These are phyloP conservation scores for Serendipita sp. DNA, from an alignment of 768 basidiomycete species.

Conservation along the genomic window DNA sequence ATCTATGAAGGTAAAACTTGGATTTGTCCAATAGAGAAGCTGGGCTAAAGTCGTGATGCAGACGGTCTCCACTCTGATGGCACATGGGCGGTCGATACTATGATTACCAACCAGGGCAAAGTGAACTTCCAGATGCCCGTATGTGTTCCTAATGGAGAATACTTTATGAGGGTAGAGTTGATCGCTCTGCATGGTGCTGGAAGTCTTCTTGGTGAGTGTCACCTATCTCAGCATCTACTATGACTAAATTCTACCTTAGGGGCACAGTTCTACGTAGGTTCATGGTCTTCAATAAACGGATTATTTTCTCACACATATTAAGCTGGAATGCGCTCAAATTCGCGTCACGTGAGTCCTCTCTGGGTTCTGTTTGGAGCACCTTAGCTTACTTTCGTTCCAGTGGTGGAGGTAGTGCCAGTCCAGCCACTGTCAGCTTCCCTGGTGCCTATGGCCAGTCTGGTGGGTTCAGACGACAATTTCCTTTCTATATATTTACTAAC, in stretches of 20 bases:
- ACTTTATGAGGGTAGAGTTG: not conserved
- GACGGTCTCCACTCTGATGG: not conserved
- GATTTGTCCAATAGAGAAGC: too few relatives aligned
- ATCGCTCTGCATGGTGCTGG: not conserved
- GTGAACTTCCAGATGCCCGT: conserved; percentile 31
- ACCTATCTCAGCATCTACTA: not conserved
- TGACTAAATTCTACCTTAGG: conserved; percentile 12
- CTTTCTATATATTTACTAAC: not conserved
- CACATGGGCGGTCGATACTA: conserved; percentile 31
- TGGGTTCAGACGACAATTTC: conserved; percentile 5
- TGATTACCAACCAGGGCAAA: conserved; percentile 34
- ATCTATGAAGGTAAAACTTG: conserved; percentile 24
- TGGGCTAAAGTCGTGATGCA: too few relatives aligned
- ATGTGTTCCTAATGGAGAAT: conserved; percentile 28
- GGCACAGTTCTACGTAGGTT: conserved; percentile 38
- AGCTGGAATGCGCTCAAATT: conserved; percentile 26
- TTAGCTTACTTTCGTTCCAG: not conserved
- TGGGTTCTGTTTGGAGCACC: not conserved
- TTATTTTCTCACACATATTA: not conserved
- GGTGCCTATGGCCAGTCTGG: conserved; percentile 13
- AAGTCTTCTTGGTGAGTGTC: not conserved
- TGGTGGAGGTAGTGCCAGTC: not conserved
- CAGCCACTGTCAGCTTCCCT: conserved; percentile 10
- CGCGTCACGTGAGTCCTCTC: conserved; percentile 15
- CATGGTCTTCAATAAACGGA: conserved; percentile 1